A percentile compares a stretch with the other conserved stretches of the same genome.
Conservation (phyloP, 352 stramenopile genomes). For the Phytophthora hybrid region DNA sequence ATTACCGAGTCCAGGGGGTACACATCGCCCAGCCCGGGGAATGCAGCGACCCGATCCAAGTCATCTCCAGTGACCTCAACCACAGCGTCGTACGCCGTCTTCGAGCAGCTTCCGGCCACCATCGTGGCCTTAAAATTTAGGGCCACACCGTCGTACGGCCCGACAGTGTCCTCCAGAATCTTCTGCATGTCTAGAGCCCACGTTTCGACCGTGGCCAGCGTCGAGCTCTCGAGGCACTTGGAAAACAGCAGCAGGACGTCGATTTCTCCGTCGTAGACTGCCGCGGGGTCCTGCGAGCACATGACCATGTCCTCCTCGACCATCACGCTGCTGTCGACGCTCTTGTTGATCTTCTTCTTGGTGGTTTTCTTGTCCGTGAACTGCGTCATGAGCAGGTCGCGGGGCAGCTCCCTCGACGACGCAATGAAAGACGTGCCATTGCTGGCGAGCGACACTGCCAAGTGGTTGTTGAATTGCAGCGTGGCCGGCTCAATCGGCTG, state of each 20-base stretch:
- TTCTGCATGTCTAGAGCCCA: constrained; percentile 49
- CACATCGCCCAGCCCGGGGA: constrained; percentile 41
- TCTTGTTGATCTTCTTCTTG: constrained; percentile 35
- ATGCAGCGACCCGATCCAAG: constrained; percentile 38
- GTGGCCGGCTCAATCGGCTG: constrained; percentile 1
- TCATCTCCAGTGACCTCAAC: constrained; percentile 30
- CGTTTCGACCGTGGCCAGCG: constrained; percentile 43
- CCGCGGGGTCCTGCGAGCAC: constrained; percentile 20
- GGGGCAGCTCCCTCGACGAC: constrained; percentile 15
- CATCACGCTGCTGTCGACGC: constrained; percentile 9
- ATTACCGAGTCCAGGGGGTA: constrained; percentile 25
- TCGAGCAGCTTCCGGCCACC: constrained; percentile 47
- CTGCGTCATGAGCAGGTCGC: constrained; percentile 19
- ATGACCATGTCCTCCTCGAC: constrained; percentile 29
- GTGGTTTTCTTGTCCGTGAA: constrained; percentile 18
- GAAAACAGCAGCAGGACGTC: constrained; percentile 64
- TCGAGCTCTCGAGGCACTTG: constrained; percentile 53
- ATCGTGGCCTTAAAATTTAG: constrained; percentile 46
- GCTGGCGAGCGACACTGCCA: constrained; percentile 25
- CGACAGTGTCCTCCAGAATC: constrained; percentile 24
- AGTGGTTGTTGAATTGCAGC: constrained; percentile 16
- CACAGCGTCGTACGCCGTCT: neutral
- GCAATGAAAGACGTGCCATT: constrained; percentile 30
- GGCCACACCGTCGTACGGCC: neutral
- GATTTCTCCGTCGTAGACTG: constrained; percentile 31